Evolutionary conservation across 78 protist species (phyloP).

Genomic region (Protostelium mycophagum): DNA sequence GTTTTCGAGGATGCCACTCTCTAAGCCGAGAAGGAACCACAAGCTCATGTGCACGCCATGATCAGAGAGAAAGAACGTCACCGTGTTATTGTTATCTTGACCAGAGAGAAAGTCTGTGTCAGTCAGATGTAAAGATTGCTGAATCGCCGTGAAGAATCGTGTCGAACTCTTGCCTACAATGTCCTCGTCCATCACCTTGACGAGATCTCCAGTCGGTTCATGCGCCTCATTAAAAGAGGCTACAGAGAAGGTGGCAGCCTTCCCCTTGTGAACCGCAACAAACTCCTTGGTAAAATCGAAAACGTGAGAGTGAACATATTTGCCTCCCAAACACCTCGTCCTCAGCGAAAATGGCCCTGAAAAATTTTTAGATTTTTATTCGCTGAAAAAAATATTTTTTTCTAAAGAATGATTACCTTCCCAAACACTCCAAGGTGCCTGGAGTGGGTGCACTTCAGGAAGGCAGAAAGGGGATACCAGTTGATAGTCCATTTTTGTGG

Average conservation of each 20-base stretch:
- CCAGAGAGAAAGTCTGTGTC: background rate
- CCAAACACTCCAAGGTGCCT: background rate
- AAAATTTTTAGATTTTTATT: no score
- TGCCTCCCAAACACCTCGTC: constrained; percentile 14
- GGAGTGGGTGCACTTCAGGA: background rate
- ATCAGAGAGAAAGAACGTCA: constrained; percentile 13
- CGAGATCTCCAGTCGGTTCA: constrained; percentile 43
- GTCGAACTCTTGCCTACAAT: no score
- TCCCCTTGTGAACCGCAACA: constrained; percentile 10
- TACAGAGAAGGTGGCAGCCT: constrained; percentile 25
- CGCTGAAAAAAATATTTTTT: no score
- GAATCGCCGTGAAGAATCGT: no score
- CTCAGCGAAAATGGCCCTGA: background rate
- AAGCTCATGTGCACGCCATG: constrained; percentile 28
- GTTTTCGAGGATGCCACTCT: background rate
- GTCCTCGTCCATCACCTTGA: constrained; percentile 5
- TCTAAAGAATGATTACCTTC: no score
- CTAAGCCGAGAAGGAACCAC: no score
- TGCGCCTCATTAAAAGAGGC: constrained; percentile 34
- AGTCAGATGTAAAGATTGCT: no score
- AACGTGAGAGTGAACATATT: constrained; percentile 5
- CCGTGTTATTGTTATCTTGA: constrained; percentile 14
- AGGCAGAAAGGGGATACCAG: background rate
- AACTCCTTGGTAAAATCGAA: constrained; percentile 33
- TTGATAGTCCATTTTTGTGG: background rate